Conservation (phyloP, 2,329 filamentous ascomycete species). For the Exophiala oligosperma region DNA sequence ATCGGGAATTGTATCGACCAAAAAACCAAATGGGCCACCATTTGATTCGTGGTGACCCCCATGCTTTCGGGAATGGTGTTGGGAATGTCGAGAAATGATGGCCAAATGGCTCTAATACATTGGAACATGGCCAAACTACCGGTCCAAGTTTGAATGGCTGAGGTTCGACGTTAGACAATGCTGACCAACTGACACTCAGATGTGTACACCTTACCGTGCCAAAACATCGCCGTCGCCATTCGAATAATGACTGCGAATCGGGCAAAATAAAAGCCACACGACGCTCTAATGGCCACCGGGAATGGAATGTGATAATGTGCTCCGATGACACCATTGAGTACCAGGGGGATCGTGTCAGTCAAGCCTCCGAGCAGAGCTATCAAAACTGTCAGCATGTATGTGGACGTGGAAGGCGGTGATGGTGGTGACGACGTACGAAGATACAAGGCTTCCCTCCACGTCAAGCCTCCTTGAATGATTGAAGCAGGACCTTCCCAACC, state of each 20-base stretch:
- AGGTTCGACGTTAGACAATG: too few relatives aligned
- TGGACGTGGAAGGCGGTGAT: too few relatives aligned
- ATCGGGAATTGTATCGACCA: constrained; percentile 58
- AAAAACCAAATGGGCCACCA: constrained; percentile 59
- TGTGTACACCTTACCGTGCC: constrained; percentile 35
- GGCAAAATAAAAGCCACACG: constrained; percentile 60
- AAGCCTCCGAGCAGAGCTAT: too few relatives aligned
- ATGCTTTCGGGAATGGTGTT: constrained; percentile 53
- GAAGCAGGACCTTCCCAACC: constrained; percentile 31
- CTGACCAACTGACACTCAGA: too few relatives aligned
- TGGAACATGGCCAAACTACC: constrained; percentile 34
- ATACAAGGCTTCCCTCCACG: constrained; percentile 36
- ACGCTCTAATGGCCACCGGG: constrained; percentile 55
- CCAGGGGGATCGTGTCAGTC: background rate
- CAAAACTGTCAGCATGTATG: too few relatives aligned
- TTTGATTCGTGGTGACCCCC: constrained; percentile 57
- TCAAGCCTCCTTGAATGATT: constrained; percentile 53
- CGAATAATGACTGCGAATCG: constrained; percentile 56
- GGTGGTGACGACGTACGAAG: too few relatives aligned
- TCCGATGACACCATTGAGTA: constrained; percentile 56
- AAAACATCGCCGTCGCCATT: constrained; percentile 57
- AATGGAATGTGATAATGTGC: constrained; percentile 51
- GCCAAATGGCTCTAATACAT: constrained; percentile 42
- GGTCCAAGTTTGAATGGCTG: too few relatives aligned
- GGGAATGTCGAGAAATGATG: constrained; percentile 49